Percentiles rank a stretch among this genome's conserved stretches.
Conservation (phyloP, 2,329 filamentous ascomycete genomes). For the Claviceps spartinae region DNA sequence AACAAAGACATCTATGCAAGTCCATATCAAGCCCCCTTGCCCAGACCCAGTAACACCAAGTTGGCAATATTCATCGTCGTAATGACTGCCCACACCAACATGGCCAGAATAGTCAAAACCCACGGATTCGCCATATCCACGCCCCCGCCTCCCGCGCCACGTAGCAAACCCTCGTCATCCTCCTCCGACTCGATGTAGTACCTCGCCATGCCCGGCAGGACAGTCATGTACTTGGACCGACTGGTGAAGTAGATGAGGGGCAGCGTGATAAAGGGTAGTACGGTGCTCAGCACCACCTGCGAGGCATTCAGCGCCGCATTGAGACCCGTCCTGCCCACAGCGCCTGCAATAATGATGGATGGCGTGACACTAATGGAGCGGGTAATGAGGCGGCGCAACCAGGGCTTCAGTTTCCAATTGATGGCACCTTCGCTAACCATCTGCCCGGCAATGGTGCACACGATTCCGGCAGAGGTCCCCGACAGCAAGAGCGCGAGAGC, state of each 20-base stretch:
- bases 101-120: slow-evolving; percentile 40
- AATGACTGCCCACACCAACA: slow-evolving; percentile 60
- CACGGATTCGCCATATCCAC: slow-evolving; percentile 62
- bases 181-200: slow-evolving; percentile 15
- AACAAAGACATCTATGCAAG: too few relatives aligned
- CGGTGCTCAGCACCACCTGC: slow-evolving; percentile 66
- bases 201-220: slow-evolving; percentile 31
- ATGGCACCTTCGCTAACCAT: slow-evolving; percentile 80
- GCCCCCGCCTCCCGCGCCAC: slow-evolving; percentile 9
- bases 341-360: slow-evolving; percentile 69
- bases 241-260: slow-evolving; percentile 80
- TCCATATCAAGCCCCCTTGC: slow-evolving; percentile 5
- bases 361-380: slow-evolving; percentile 70
- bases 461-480: slow-evolving; percentile 68
- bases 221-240: slow-evolving; percentile 66
- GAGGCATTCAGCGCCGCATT: slow-evolving; percentile 58
- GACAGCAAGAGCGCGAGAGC: slow-evolving; percentile 69
- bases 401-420: slow-evolving; percentile 60
- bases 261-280: slow-evolving; percentile 69
- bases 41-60: slow-evolving; percentile 46
- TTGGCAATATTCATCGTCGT: slow-evolving; percentile 68
- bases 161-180: slow-evolving; percentile 8
- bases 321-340: slow-evolving; percentile 58
- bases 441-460: slow-evolving; percentile 81
- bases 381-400: slow-evolving; percentile 66